Evolutionary conservation across 2,329 filamentous ascomycete species (phyloP), one percentile per base, ranked within the genome.

Genomic region (Corniculantispora saksenae): DNA sequence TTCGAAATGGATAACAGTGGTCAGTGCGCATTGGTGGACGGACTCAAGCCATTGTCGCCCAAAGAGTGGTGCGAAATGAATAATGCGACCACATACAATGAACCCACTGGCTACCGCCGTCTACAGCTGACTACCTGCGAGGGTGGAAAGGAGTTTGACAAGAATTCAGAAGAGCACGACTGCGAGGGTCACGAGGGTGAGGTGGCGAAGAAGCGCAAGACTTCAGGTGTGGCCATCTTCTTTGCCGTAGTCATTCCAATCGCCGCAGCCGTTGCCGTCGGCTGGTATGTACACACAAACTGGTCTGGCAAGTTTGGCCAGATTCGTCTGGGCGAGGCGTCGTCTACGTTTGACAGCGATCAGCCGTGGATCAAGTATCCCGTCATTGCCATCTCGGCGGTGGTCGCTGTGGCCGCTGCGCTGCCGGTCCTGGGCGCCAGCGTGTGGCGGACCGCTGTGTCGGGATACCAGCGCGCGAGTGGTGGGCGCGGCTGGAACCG

Each of bases 221-320:
- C 88, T 9, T 88, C 89, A 17, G 92, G 88, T 27, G 82, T 90
- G 51, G 91, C 83, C 43, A 85, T 99, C 65, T 97, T 98, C 85
- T 90, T 98, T 69, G 92, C 92, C 59, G 87, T 98, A 61, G 77
- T 92, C 10, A 79, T 94, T 5, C 93, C 94, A 0, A 84, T 98
- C 66, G 83, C 79, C 1, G 80, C 89, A 1, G 94, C 95, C 1
- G 85, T 81, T 1, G 89, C 83, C 5, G 83, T 90, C 17, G 95
- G 95, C 47, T 97, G 91, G 82, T 97, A 89, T 78, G 89, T 94
- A 23, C 97, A 89, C 82, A 86, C 82, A 66, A 91, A 91, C 78
- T 97, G 92, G 92, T 89, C 89, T 71, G 88, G 89, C 77, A 96
- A 96, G 75, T 97, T 98, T 75, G 95, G 95, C 13, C 90, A 94